Percentiles rank a stretch among this genome's conserved stretches.
These are phyloP conservation scores for Chlorella sp. DNA, from an alignment of 139 green algal species.

Conservation along the genomic window DNA sequence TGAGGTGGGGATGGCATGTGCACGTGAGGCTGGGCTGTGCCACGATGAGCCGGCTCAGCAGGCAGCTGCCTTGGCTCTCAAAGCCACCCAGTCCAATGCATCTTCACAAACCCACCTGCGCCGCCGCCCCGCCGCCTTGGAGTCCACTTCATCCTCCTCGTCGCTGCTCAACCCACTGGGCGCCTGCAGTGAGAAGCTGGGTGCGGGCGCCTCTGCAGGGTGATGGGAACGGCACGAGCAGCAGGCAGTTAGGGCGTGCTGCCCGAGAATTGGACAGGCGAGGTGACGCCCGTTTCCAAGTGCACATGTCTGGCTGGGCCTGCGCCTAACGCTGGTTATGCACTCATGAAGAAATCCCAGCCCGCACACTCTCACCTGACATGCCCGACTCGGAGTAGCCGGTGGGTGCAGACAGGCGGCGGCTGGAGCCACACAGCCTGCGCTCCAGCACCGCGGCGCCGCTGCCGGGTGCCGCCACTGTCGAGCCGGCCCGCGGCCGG, in stretches of 20 bases:
- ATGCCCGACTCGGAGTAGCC: slow-evolving; percentile 15
- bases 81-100: too few relatives aligned
- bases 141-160: slow-evolving; percentile 12
- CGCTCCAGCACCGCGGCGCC: neutral
- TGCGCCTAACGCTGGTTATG: neutral
- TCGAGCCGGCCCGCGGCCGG: too few relatives aligned
- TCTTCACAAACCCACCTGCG: slow-evolving; percentile 1
- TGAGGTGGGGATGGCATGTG: neutral
- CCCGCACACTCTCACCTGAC: neutral
- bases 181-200: slow-evolving; percentile 39
- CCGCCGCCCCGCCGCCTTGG: neutral
- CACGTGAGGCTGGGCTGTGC: neutral
- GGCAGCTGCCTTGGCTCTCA: too few relatives aligned
- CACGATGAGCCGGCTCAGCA: neutral
- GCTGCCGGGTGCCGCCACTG: neutral
- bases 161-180: slow-evolving; percentile 39
- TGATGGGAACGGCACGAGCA: neutral
- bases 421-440: neutral
- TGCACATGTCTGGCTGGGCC: too few relatives aligned
- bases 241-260: neutral
- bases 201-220: slow-evolving; percentile 1
- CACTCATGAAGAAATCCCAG: neutral
- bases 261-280: neutral
- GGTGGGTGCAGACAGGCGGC: slow-evolving; percentile 20
- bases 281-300: too few relatives aligned